These are phyloP conservation scores for Herpotrichia juniperi DNA, from an alignment of 2,329 filamentous ascomycete species.

Conservation along the genomic window DNA sequence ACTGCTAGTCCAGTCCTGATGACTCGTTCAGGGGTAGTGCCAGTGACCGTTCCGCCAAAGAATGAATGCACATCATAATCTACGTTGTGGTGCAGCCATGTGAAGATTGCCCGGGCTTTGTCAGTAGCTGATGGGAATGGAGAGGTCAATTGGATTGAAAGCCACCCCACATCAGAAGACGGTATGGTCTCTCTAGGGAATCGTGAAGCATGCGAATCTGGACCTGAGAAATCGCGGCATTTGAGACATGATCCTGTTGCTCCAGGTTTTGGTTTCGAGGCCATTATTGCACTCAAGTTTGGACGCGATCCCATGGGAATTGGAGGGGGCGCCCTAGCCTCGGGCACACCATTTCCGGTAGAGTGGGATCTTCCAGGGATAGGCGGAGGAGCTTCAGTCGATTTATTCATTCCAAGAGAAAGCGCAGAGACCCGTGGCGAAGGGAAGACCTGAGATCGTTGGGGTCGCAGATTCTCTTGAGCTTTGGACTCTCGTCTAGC, in stretches of 20 bases:
- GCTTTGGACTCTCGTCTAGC: conserved; percentile 19
- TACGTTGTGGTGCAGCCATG: conserved; percentile 95
- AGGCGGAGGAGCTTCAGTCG: conserved; percentile 35
- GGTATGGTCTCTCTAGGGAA: conserved; percentile 78
- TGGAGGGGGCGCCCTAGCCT: conserved; percentile 51
- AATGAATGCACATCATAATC: conserved; percentile 82
- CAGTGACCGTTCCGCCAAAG: conserved; percentile 72
- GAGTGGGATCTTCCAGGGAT: conserved; percentile 21
- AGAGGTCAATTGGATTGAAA: conserved; percentile 78
- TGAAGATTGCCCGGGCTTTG: conserved; percentile 91
- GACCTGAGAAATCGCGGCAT: conserved; percentile 86
- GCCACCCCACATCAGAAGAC: conserved; percentile 69
- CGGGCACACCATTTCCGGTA: conserved; percentile 12
- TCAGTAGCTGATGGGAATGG: conserved; percentile 84
- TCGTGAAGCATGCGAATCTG: conserved; percentile 77
- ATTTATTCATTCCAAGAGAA: conserved; percentile 52
- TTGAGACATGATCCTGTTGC: conserved; percentile 64
- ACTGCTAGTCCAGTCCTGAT: conserved; percentile 82
- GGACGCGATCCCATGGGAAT: conserved; percentile 62
- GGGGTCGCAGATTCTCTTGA: conserved; percentile 20
- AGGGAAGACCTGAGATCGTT: conserved; percentile 42
- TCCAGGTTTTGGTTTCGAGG: conserved; percentile 45
- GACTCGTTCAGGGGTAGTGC: conserved; percentile 73
- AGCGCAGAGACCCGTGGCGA: conserved; percentile 54
- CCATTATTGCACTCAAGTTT: conserved; percentile 62